phyloP scores from a whole-genome alignment of 2,329 filamentous ascomycete species.

The Alternaria infectoria region DNA sequence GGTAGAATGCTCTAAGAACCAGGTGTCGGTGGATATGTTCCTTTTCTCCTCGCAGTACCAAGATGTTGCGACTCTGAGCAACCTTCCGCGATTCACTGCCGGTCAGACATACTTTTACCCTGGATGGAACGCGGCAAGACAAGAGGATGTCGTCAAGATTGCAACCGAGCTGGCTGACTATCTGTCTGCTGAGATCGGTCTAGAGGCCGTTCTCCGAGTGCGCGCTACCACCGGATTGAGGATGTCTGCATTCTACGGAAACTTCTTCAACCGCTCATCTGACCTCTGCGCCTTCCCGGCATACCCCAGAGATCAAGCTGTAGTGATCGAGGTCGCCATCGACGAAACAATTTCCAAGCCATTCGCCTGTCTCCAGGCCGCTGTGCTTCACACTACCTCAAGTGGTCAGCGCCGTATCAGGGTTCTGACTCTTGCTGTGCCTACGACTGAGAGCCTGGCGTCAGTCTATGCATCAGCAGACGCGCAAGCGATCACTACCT shows the following conservation, averaged over 20 bases:
- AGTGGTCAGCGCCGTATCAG: constrained; percentile 95
- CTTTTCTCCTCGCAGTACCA: constrained; percentile 64
- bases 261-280: constrained; percentile 98
- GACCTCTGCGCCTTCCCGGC: constrained; percentile 98
- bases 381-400: constrained; percentile 95
- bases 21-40: constrained; percentile 77
- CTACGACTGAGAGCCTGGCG: constrained; percentile 87
- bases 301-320: constrained; percentile 95
- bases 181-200: constrained; percentile 91
- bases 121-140: constrained; percentile 92
- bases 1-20: constrained; percentile 97
- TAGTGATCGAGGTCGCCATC: constrained; percentile 97
- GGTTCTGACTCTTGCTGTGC: constrained; percentile 90
- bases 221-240: constrained; percentile 91
- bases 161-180: constrained; percentile 96
- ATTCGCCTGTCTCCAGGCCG: constrained; percentile 81
- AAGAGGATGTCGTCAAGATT: constrained; percentile 97
- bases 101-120: constrained; percentile 99
- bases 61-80: constrained; percentile 94
- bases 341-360: constrained; percentile 93
- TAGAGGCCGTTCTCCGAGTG: constrained; percentile 94
- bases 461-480: constrained; percentile 95
- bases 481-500: constrained; percentile 89
- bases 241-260: constrained; percentile 98
- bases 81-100: constrained; percentile 92